phyloP scores from a whole-genome alignment of 2,329 filamentous ascomycete genomes.

The Trichoderma polysporum region DNA sequence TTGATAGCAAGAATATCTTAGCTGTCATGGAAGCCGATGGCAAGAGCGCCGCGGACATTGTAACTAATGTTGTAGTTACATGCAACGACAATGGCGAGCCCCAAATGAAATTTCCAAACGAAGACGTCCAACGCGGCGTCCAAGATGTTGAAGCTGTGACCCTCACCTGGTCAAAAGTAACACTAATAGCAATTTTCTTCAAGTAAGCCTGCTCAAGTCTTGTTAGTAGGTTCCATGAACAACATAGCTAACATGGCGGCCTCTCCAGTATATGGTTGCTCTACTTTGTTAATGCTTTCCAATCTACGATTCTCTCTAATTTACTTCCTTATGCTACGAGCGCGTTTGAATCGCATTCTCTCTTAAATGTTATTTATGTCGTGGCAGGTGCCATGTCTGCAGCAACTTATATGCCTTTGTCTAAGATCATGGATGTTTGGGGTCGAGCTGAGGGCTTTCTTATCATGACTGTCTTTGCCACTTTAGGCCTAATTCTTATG shows the following conservation, averaged over 20 bases:
- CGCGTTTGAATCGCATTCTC: constrained; percentile 52
- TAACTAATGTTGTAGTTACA: neutral
- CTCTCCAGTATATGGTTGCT: constrained; percentile 45
- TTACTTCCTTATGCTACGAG: constrained; percentile 50
- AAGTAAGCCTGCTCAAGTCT: constrained; percentile 36
- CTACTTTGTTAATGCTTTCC: constrained; percentile 52
- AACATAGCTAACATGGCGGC: constrained; percentile 14
- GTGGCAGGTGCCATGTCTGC: constrained; percentile 55
- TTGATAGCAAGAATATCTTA: neutral
- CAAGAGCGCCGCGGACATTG: neutral
- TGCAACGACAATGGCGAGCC: neutral
- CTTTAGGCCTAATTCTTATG: constrained; percentile 57
- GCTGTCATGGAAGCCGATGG: neutral
- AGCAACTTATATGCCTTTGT: constrained; percentile 60
- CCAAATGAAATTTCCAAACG: neutral
- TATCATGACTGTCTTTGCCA: constrained; percentile 50
- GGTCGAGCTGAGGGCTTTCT: constrained; percentile 61
- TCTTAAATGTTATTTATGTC: constrained; percentile 53
- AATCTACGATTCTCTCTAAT: constrained; percentile 42
- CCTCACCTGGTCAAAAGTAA: constrained; percentile 41
- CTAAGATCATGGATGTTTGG: constrained; percentile 63
- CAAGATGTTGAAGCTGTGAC: constrained; percentile 44
- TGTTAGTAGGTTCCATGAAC: too few species aligned
- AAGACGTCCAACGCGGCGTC: constrained; percentile 39
- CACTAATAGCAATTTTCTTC: constrained; percentile 34